Evolutionary conservation across 495 filamentous ascomycete species (phyloP).

Genomic region (Aspergillus cavernicola): DNA sequence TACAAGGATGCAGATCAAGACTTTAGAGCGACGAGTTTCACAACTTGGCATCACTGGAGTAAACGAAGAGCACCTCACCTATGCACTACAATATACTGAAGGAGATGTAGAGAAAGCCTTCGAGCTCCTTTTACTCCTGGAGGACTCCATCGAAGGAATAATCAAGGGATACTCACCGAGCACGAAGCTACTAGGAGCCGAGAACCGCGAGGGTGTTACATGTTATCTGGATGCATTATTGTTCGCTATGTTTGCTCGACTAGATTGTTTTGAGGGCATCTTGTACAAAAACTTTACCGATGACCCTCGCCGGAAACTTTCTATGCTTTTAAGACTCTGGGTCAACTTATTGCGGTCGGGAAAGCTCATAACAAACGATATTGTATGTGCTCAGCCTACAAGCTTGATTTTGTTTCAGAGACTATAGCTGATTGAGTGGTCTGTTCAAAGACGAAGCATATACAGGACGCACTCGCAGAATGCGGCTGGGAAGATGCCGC

Average conservation of each 20-base stretch:
- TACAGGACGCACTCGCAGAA: constrained; percentile 77
- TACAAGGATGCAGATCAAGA: constrained; percentile 29
- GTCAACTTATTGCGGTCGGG: constrained; percentile 87
- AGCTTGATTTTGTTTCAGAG: neutral
- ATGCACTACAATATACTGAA: constrained; percentile 63
- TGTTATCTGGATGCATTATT: constrained; percentile 92
- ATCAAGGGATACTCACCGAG: constrained; percentile 67
- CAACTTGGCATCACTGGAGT: constrained; percentile 33
- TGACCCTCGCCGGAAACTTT: constrained; percentile 67
- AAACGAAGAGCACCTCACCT: constrained; percentile 55
- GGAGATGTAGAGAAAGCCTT: constrained; percentile 73
- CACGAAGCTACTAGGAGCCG: constrained; percentile 74
- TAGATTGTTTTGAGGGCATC: constrained; percentile 89
- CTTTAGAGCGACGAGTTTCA: constrained; percentile 30
- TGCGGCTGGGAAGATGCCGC: constrained; percentile 90
- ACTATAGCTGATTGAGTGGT: constrained; percentile 27
- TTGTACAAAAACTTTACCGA: constrained; percentile 64
- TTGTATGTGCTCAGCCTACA: constrained; percentile 52
- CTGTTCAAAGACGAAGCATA: constrained; percentile 61
- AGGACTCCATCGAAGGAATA: constrained; percentile 77
- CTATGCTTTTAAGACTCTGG: constrained; percentile 76
- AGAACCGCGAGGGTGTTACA: constrained; percentile 80
- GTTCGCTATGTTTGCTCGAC: constrained; percentile 91
- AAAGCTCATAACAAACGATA: constrained; percentile 77
- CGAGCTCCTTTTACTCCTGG: constrained; percentile 68